Evolutionary conservation across 1,284 basidiomycete species (phyloP), one percentile per base, ranked within the genome.

Genomic region (Schizophyllum commune): DNA sequence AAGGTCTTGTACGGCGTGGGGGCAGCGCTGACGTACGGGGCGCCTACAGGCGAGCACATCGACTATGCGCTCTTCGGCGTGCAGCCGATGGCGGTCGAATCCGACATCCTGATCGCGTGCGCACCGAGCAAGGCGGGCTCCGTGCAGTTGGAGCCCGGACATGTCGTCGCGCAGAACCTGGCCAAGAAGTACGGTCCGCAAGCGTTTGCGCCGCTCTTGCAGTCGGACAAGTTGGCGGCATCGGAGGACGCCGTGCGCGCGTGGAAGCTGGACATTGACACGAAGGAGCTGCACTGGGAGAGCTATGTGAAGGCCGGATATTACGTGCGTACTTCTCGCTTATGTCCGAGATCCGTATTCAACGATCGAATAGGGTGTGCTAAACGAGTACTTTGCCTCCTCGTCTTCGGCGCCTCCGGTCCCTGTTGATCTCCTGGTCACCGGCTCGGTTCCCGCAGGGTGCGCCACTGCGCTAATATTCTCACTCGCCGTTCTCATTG

Each of bases 241-340:
- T 64, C 69, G 22, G 74, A 74, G 3, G 74, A 74, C 20, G 71
- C 77, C 11, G 80, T 79, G 2, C 72, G 75, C 61, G 73, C 77
- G 53, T 92, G 89, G 89, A 78, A 88, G 66, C 75, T 94, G 17
- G 85, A 87, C 53, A 91, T 93, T 62, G 81, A 89, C 67, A 85
- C 82, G 54, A 77, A 79, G 32, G 83, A 88, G 65, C 74, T 91
- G 34, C 76, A 88, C 60, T 94, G 92, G 93, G 89, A 91, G 69
- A 91, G 88, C 70, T 94, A 94, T 71, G 85, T 94, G 68, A 93
- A 93, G 71, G 91, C 89, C 13, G 86, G 87, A 9, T 90, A 90
- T 66, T 89, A 87, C 71, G 89, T 89, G 60, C 61, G 72, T 69
- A 47, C 39, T n/a, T 56, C 56, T 58, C 20, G 60, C 53, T 20